phyloP scores from a whole-genome alignment of 2,329 filamentous ascomycete genomes.

The Sclerotinia spermophila region DNA sequence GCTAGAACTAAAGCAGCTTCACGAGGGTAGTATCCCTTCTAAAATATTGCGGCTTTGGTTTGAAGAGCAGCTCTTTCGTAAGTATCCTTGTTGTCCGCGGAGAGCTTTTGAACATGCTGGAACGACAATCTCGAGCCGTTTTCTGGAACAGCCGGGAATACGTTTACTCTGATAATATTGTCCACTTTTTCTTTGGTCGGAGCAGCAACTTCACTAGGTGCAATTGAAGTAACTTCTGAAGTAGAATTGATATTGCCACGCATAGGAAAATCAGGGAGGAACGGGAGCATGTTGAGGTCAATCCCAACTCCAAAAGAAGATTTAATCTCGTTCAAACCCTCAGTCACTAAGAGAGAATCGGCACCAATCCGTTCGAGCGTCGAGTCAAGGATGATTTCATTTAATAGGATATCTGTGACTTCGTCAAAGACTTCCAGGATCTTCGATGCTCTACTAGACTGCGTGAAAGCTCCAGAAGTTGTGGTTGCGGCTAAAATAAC shows the following conservation, averaged over 20 bases:
- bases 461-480: neutral
- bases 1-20: slow-evolving; percentile 36
- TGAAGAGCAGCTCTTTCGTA: slow-evolving; percentile 5
- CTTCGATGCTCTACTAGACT: neutral
- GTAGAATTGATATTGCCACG: neutral
- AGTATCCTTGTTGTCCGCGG: neutral
- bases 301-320: slow-evolving; percentile 7
- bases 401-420: neutral
- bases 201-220: neutral
- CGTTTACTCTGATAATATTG: neutral
- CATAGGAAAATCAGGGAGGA: neutral
- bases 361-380: slow-evolving; percentile 11
- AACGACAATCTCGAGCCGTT: neutral
- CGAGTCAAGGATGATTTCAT: neutral
- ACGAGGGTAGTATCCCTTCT: slow-evolving; percentile 30
- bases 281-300: neutral
- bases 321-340: slow-evolving; percentile 18
- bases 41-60: slow-evolving; percentile 30
- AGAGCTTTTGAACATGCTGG: neutral
- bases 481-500: neutral
- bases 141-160: neutral
- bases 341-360: slow-evolving; percentile 11
- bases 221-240: neutral
- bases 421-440: neutral
- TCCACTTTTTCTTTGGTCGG: neutral